A percentile compares a stretch with the other conserved stretches of the same genome.
These are phyloP conservation scores for Capronia americana DNA, from an alignment of 2,329 filamentous ascomycete species.

Conservation along the genomic window DNA sequence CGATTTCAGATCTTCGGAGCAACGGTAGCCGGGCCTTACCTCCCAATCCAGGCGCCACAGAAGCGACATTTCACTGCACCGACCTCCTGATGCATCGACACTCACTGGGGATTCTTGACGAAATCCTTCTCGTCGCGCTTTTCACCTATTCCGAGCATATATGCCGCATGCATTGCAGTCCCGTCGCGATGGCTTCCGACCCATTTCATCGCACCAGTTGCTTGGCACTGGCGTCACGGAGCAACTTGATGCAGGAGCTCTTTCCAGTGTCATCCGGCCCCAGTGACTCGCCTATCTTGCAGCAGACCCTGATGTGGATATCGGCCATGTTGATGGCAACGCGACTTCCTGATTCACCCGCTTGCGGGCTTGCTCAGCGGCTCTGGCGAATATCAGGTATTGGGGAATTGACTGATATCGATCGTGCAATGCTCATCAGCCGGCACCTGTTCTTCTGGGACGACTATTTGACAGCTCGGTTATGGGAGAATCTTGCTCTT, in stretches of 20 bases:
- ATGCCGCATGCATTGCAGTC: neutral
- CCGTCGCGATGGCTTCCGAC: slow-evolving; percentile 4
- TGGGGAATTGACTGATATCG: neutral
- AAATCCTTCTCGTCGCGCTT: slow-evolving; percentile 9
- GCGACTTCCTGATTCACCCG: slow-evolving; percentile 7
- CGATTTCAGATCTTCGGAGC: neutral
- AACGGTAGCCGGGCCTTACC: too few relatives aligned
- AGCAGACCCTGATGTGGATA: slow-evolving; percentile 8
- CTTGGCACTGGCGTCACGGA: slow-evolving; percentile 7
- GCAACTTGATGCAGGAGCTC: slow-evolving; percentile 3
- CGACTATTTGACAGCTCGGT: slow-evolving; percentile 2
- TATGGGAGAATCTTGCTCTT: neutral
- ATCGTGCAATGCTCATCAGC: slow-evolving; percentile 7
- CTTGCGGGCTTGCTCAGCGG: neutral
- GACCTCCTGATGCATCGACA: slow-evolving; percentile 12
- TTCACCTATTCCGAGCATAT: slow-evolving; percentile 5
- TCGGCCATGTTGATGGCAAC: slow-evolving; percentile 3
- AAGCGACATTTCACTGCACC: slow-evolving; percentile 3
- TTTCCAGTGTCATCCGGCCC: neutral
- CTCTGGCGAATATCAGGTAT: slow-evolving; percentile 6
- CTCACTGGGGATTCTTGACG: neutral
- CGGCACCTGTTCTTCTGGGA: slow-evolving; percentile 13
- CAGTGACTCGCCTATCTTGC: neutral
- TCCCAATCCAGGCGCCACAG: neutral
- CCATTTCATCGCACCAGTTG: slow-evolving; percentile 10